phyloP scores from a whole-genome alignment of 176 grass and related monocot species.

The Dactylis glomerata region DNA sequence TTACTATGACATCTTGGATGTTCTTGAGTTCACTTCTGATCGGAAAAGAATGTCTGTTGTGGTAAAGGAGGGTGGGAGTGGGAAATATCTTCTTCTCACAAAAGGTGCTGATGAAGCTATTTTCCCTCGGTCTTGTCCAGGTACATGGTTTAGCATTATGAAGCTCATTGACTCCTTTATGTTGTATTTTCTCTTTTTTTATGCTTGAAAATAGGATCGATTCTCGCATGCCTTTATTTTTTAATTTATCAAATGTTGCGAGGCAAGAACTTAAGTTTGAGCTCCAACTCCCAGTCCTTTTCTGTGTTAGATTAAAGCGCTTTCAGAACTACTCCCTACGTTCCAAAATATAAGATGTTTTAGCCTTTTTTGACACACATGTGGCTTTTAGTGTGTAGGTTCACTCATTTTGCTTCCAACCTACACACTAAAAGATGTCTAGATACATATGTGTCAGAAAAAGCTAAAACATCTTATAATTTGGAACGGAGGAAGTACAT shows the following conservation, averaged over 20 bases:
- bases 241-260: neutral
- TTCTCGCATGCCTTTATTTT: neutral
- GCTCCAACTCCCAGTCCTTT: neutral
- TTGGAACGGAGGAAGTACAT: too few species aligned
- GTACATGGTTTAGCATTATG: slow-evolving; percentile 37
- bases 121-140: slow-evolving; percentile 55
- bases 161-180: slow-evolving; percentile 14
- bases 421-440: too few species aligned
- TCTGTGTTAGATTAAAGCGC: neutral
- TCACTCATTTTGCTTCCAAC: too few species aligned
- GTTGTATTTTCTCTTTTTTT: neutral
- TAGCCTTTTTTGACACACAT: too few species aligned
- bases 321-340: too few species aligned
- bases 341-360: too few species aligned
- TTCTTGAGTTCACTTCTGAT: slow-evolving; percentile 94
- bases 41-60: slow-evolving; percentile 94
- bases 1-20: slow-evolving; percentile 66
- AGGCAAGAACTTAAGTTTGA: neutral
- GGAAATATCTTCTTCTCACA: slow-evolving; percentile 65
- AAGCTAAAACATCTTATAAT: too few species aligned
- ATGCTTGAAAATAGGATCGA: neutral
- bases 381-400: too few species aligned
- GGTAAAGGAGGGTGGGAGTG: slow-evolving; percentile 56
- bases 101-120: slow-evolving; percentile 97
- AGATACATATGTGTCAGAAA: too few species aligned